Evolutionary conservation across 2,329 filamentous ascomycete species (phyloP), one percentile per base, ranked within the genome.

Genomic region (Cladosporium sp.): DNA sequence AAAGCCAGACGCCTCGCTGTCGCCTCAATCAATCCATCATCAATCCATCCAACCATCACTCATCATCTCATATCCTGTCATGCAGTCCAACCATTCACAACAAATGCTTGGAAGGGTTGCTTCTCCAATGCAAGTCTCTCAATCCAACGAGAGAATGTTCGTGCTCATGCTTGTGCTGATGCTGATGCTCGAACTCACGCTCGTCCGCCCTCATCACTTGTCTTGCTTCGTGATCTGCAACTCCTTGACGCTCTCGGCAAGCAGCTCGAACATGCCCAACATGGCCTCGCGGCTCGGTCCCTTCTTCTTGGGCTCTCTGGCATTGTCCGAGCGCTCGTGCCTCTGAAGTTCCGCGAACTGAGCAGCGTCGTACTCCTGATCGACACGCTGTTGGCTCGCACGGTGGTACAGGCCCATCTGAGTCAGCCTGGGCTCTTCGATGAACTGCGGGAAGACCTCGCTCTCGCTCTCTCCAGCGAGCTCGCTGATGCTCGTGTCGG

Each of bases 381-480:
- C 60, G 14, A 64, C 60, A 7, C 60, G 44, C 6, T n/a, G 36
- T 24, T 64, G 60, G 3, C n/a, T 30, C 21, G 21, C 10, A 11
- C 49, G 47, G 38, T 57, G 60, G 49, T 44, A 38, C 21, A 55
- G 24, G 36, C 49, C 49, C 21, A 55, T 26, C 15, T 55, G 49
- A 41, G n/a, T n/a, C 28, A 57, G 5, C 4, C 59, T 60, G 24
- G 34, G 36, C 34, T 54, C 32, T 18, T 51, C 26, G 8, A 55
- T 28, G 11, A 49, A 55, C 2, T 34, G 34, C 5, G 55, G 4
- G 28, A 41, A 8, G 7, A 7, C 26, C 28, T 34, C 55, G 55
- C 10, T 57, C 24, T 21, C 11, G 28, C 4, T 57, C 24, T n/a
- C 2, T 18, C 12, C n/a, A 12, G 32, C 32, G 32, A 18, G 4